These are phyloP conservation scores for Stereum hirsutum DNA, from an alignment of 1,284 basidiomycete species.

Conservation along the genomic window DNA sequence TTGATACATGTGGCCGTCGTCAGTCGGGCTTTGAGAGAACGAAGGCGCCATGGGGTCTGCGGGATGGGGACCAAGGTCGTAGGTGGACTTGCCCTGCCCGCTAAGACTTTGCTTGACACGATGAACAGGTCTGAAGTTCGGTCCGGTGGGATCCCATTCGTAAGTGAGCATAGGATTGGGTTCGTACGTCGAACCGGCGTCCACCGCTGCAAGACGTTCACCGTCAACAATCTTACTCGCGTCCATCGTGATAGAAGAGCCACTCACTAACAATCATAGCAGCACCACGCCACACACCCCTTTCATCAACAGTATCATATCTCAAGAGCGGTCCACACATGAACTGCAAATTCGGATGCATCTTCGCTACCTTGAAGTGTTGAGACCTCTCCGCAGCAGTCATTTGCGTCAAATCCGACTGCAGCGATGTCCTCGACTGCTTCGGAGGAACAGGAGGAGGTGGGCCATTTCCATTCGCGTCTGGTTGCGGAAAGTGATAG, in stretches of 20 bases:
- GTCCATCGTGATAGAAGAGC: neutral
- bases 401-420: conserved; percentile 35
- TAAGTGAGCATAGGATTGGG: conserved; percentile 72
- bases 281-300: conserved; percentile 79
- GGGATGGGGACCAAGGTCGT: conserved; percentile 61
- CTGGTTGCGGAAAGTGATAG: too few species aligned
- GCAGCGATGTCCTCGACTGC: conserved; percentile 4
- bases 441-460: neutral
- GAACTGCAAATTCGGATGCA: conserved; percentile 66
- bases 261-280: conserved; percentile 77
- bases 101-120: conserved; percentile 12
- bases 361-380: conserved; percentile 43
- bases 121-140: too few species aligned
- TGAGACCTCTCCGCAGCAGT: conserved; percentile 57
- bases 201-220: conserved; percentile 42
- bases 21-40: conserved; percentile 14
- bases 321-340: conserved; percentile 86
- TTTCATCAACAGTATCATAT: conserved; percentile 81
- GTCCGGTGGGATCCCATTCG: conserved; percentile 59
- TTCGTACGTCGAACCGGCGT: conserved; percentile 73
- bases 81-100: conserved; percentile 26
- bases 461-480: too few species aligned
- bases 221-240: conserved; percentile 1
- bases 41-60: conserved; percentile 42
- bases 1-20: neutral